These are phyloP conservation scores for Fusarium tjaetaba DNA, from an alignment of 2,329 filamentous ascomycete species.

Conservation along the genomic window DNA sequence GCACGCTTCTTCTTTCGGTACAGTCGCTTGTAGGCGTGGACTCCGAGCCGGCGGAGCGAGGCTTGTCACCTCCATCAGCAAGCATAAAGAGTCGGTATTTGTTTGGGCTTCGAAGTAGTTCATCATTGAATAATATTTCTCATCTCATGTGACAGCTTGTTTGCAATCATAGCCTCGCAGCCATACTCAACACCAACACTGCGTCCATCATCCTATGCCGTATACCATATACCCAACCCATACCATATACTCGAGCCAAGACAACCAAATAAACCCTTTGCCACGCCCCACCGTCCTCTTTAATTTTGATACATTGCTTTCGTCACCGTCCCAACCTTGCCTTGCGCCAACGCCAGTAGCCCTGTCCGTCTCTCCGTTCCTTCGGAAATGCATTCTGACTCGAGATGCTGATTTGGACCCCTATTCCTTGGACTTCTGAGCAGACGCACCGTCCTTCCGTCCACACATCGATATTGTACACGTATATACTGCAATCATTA, in stretches of 20 bases:
- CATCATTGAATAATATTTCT: conserved; percentile 30
- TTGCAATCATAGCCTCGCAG: conserved; percentile 20
- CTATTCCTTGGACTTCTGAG: background rate
- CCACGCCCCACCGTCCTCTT: conserved; percentile 31
- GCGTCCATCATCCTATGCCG: conserved; percentile 18
- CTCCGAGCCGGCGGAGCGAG: background rate
- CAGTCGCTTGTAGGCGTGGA: background rate
- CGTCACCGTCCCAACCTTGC: conserved; percentile 35
- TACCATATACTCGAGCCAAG: conserved; percentile 39
- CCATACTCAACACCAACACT: conserved; percentile 18
- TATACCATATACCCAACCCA: conserved; percentile 38
- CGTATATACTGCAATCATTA: conserved; percentile 39
- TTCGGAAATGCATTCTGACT: conserved; percentile 28
- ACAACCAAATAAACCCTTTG: conserved; percentile 34
- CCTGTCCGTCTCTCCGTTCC: conserved; percentile 21
- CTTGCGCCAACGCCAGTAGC: conserved; percentile 43
- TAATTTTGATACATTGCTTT: conserved; percentile 42
- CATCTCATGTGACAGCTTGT: conserved; percentile 24
- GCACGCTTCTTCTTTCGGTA: background rate
- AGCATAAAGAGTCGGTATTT: background rate
- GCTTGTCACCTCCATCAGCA: background rate
- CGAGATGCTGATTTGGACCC: conserved; percentile 17
- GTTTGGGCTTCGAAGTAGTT: conserved; percentile 15
- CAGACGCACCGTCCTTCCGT: background rate
- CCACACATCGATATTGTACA: conserved; percentile 40